Conservation (phyloP, 2,329 filamentous ascomycete genomes). For the Diaporthe citriasiana region DNA sequence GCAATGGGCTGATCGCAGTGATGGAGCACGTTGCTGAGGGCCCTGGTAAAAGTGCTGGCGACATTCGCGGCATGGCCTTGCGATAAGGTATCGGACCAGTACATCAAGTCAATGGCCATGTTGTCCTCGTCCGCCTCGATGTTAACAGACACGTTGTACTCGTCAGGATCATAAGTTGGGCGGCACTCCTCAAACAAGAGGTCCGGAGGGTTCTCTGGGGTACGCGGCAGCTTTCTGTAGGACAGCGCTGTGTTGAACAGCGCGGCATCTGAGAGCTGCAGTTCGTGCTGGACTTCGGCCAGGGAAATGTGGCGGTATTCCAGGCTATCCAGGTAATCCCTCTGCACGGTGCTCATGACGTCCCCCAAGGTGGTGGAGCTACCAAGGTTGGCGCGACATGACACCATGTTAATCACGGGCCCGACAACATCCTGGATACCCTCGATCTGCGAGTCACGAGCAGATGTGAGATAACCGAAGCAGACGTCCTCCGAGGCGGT, state of each 20-base stretch:
- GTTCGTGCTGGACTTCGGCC: constrained; percentile 24
- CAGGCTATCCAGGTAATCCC: constrained; percentile 15
- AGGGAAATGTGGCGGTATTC: constrained; percentile 20
- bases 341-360: constrained; percentile 17
- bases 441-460: constrained; percentile 46
- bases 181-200: constrained; percentile 1
- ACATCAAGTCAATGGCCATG: constrained; percentile 19
- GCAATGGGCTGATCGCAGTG: not conserved
- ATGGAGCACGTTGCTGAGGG: constrained; percentile 16
- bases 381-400: not conserved
- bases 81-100: not conserved
- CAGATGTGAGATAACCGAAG: constrained; percentile 46
- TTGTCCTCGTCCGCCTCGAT: constrained; percentile 10
- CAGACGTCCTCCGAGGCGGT: constrained; percentile 36
- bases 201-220: constrained; percentile 1
- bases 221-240: constrained; percentile 1
- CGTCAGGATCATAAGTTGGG: constrained; percentile 11
- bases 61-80: not conserved
- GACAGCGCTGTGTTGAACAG: constrained; percentile 32
- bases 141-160: constrained; percentile 29
- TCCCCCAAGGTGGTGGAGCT: constrained; percentile 2
- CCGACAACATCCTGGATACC: constrained; percentile 46
- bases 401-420: constrained; percentile 38
- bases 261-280: not conserved
- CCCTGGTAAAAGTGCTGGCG: constrained; percentile 5